Percentiles rank a stretch among this genome's conserved stretches.
Conservation (phyloP, 208 protist species). For the Vickermania spadyakhi region DNA sequence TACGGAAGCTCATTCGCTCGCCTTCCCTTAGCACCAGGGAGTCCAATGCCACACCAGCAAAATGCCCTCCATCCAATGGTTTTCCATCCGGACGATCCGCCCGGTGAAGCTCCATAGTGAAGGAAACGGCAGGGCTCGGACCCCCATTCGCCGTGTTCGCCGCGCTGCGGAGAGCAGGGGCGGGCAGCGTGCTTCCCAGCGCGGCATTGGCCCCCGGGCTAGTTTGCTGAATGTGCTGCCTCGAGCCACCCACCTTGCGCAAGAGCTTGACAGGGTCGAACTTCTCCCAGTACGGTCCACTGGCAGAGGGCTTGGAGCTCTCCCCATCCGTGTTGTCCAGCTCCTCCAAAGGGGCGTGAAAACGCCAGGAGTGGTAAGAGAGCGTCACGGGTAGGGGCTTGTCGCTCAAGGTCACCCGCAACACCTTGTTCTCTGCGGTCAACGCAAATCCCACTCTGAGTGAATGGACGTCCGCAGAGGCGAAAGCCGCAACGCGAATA, state of each 20-base stretch:
- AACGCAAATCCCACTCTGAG: too few species aligned
- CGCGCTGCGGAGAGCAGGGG: conserved; percentile 17
- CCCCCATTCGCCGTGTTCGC: not conserved
- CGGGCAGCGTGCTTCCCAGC: conserved; percentile 58
- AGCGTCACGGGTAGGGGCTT: too few species aligned
- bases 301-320: too few species aligned
- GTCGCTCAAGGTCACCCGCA: too few species aligned
- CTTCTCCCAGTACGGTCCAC: not conserved
- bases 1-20: conserved; percentile 29
- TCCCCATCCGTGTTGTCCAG: too few species aligned
- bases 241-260: not conserved
- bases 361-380: too few species aligned
- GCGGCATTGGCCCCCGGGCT: conserved; percentile 47
- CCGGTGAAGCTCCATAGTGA: conserved; percentile 68
- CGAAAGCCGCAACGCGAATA: too few species aligned
- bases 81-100: conserved; percentile 35
- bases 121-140: conserved; percentile 12
- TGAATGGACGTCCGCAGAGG: too few species aligned
- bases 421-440: too few species aligned
- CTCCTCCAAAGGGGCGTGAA: too few species aligned
- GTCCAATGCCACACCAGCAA: conserved; percentile 62
- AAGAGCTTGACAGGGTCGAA: not conserved
- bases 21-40: conserved; percentile 31
- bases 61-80: conserved; percentile 78
- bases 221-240: not conserved